Evolutionary conservation across 768 basidiomycete species (phyloP), one percentile per base, ranked within the genome.

Genomic region (Termitomyces sp.): DNA sequence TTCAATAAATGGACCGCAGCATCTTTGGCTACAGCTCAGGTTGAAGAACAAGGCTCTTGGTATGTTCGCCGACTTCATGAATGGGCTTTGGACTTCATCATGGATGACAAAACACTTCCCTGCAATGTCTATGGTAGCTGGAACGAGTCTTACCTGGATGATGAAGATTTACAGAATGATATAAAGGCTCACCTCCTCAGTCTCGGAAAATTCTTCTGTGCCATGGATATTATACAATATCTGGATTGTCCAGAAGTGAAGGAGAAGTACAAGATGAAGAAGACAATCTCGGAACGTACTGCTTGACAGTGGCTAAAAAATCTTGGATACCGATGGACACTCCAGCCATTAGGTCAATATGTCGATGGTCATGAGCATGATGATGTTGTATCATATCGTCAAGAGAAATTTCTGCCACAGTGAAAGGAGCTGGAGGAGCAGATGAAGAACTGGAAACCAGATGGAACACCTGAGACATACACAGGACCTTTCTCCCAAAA

Each of bases 361-460:
- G 56, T 69, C 18, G 74, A 76, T 69, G 71, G 76, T n/a, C 75
- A 77, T 61, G 71, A 77, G 56, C 58, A 68, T 1, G 66, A 63
- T 78, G n/a, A n/a, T 68, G 71, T 79, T 8, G 66, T 73, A 0
- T 40, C 66, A 2, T 76, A 78, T 54, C 66, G 66, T 1, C 65
- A 75, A 36, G 53, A 67, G 16, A 50, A 64, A 16, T 73, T 70
- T 57, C 56, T 71, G 1, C 69, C 66, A 32, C 24, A 32, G 22
- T 66, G 64, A 63, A 57, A 62, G 33, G 55, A 65, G 12, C 51
- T 63, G 4, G 62, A 67, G 49, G 35, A 39, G 7, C 46, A 44
- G 11, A 65, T 69, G 39, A 52, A 45, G 18, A 35, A n/a, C 18
- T 64, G 58, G 63, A 58, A n/a, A 22, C 61, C 36, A 16, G 64